Base-by-base conservation (phyloP, 352 stramenopile species). In the Thraustochytrium sp. region DNA sequence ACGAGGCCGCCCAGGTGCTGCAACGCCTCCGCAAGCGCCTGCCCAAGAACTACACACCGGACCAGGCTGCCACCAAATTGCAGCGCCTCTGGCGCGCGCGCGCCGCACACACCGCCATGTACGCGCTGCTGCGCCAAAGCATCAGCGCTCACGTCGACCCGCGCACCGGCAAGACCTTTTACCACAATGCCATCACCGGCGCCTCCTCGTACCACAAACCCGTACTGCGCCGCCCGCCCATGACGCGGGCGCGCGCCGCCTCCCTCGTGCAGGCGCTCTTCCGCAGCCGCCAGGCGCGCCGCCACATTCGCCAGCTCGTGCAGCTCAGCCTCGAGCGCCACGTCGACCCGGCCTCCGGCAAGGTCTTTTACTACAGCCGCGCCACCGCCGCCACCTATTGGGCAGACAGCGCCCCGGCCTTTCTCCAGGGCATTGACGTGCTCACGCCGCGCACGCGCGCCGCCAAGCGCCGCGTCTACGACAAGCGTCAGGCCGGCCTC, bases 341-440 rank as follows among this genome's bases (percentile, higher is more conserved):
- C 31, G 13, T 53, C 11, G 62, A 75, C 44, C 36, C 36, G 13
- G 26, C 3, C 23, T 40, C 62, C 23, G 40, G 40, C 38, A 75
- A 75, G 44, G 40, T 48, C 5, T 80, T 75, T 34, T 80, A 63
- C 18, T 55, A 75, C 4, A 64, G 31, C 53, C 68, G 38, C n/a
- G 40, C 36, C 42, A 61, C 31, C 3, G 37, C 9, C 9, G 40
- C 49, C 0, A 80, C 46, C 8, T 80, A 49, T 44, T 72, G 59
- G 59, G 59, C 29, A 44, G 68, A 51, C 26, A 75, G 5, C 34
- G 68, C 68, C 23, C 68, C 48, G 11, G 68, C 68, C 2, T 80
- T 80, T 53, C 11, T 80, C 13, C 48, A 26, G 13, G 21, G 18
- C 1, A 5, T 55, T 3, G 21, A 68, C 9, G 53, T 80, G 26